Percentiles rank a stretch among this genome's conserved stretches.
phyloP scores from a whole-genome alignment of 2,329 filamentous ascomycete genomes.

The Bisporella sp. region DNA sequence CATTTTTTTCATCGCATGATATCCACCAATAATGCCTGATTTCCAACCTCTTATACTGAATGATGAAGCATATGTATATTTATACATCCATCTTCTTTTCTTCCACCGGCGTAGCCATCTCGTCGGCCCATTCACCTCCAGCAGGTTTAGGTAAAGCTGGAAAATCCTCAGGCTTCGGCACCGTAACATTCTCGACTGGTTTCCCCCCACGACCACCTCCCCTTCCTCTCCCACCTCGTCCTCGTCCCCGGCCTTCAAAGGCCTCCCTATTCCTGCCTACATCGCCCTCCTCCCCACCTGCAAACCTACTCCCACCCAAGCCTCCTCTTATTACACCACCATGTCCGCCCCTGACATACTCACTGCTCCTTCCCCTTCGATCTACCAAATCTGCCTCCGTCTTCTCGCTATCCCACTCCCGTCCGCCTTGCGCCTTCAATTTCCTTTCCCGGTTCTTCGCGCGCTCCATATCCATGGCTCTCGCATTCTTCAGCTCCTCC shows the following conservation, averaged over 20 bases:
- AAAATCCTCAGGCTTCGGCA: slow-evolving; percentile 20
- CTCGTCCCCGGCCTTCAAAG: slow-evolving; percentile 15
- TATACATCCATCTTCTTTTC: slow-evolving; percentile 12
- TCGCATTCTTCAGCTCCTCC: slow-evolving; percentile 21
- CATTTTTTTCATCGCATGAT: no score
- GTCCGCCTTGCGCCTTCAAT: slow-evolving; percentile 24
- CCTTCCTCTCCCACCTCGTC: slow-evolving; percentile 14
- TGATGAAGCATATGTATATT: neutral
- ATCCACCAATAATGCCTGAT: no score
- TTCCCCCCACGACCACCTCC: slow-evolving; percentile 15
- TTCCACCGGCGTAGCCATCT: slow-evolving; percentile 23
- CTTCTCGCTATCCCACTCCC: slow-evolving; percentile 29
- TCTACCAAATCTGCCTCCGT: slow-evolving; percentile 25
- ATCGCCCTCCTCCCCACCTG: slow-evolving; percentile 9
- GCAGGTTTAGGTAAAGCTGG: slow-evolving; percentile 17
- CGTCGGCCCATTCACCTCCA: slow-evolving; percentile 22
- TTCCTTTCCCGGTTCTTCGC: slow-evolving; percentile 28
- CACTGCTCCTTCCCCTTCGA: slow-evolving; percentile 17
- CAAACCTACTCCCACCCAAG: slow-evolving; percentile 11
- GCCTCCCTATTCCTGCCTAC: slow-evolving; percentile 1
- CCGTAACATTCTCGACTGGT: slow-evolving; percentile 1
- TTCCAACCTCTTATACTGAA: no score
- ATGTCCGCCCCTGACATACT: slow-evolving; percentile 24
- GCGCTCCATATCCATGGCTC: slow-evolving; percentile 28
- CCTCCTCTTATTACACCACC: slow-evolving; percentile 23